Evolutionary conservation across 2,329 filamentous ascomycete species (phyloP), one percentile per base, ranked within the genome.

Genomic region (Aspergillus sergii): DNA sequence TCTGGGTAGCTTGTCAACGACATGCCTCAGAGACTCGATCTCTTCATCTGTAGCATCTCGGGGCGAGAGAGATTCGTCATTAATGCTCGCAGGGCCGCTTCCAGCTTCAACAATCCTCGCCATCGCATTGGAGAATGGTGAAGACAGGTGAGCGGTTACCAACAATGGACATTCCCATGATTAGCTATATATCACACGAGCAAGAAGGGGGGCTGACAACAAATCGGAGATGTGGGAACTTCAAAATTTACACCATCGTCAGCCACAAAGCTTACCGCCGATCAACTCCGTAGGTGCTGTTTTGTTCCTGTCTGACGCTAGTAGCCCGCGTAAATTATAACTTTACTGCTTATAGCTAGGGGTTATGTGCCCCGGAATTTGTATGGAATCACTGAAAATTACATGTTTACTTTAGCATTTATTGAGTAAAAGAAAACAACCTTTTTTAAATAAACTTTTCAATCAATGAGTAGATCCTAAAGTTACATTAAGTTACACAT

Each of bases 1-100:
- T 50, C 46, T 50, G 46, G 46, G 46, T 50, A 50, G 46, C 23
- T 50, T 50, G 46, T 50, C 46, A 50, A 50, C 46, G 46, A 50
- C 46, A 50, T 50, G 46, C 23, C 46, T 50, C 23, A 50, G 23
- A 28, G 46, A 50, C 21, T 14, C 46, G 30, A 50, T 50, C 46
- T 50, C 46, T 50, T 50, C 46, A 19, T 50, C 23, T 50, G 46
- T 50, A 50, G 46, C 46, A 30, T 50, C 23, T 50, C 46, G 46
- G 30, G 46, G 23, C 23, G 45, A 48, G 45, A 48, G 45, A 28
- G 45, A 48, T 50, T 28, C 46, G 14, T 48, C 23, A 48, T 28
- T 14, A 28, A 48, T 28, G 21, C 5, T 11, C 3, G 45, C 21
- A 16, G 21, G 45, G 21, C 11, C 45, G 21, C 21, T 46, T 46